phyloP scores from a whole-genome alignment of 2,329 filamentous ascomycete genomes.

The Alternaria infectoria region DNA sequence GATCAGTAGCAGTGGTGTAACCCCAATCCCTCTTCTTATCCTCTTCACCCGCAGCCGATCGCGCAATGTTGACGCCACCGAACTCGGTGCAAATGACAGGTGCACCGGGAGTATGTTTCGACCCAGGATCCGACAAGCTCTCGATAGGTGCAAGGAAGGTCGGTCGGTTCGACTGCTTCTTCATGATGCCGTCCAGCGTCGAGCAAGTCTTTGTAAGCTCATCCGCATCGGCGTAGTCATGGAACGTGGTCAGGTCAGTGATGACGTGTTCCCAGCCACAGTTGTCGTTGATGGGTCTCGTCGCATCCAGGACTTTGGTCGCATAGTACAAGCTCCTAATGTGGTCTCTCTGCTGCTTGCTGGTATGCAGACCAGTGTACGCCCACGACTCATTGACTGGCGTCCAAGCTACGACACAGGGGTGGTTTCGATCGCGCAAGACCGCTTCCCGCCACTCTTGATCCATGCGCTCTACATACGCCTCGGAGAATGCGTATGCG shows the following conservation, averaged over 20 bases:
- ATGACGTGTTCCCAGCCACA: conserved; percentile 74
- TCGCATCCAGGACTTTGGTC: conserved; percentile 70
- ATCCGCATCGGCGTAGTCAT: conserved; percentile 68
- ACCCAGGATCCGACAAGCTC: conserved; percentile 46
- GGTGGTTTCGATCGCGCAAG: conserved; percentile 69
- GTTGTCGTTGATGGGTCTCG: conserved; percentile 72
- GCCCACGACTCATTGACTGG: conserved; percentile 71
- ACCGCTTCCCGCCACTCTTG: conserved; percentile 70
- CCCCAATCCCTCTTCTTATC: conserved; percentile 64
- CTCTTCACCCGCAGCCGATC: conserved; percentile 41
- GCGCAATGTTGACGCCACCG: conserved; percentile 70
- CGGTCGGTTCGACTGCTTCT: conserved; percentile 57
- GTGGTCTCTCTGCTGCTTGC: conserved; percentile 66
- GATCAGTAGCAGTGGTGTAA: conserved; percentile 69
- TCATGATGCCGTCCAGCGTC: conserved; percentile 61
- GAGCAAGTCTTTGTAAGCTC: conserved; percentile 63
- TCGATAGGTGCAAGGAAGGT: conserved; percentile 62
- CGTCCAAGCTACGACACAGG: conserved; percentile 70
- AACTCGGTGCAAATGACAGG: conserved; percentile 72
- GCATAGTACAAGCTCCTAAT: conserved; percentile 68
- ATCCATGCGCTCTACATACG: conserved; percentile 66
- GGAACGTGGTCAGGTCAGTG: conserved; percentile 70
- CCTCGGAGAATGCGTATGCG: conserved; percentile 66
- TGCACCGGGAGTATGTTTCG: conserved; percentile 60
- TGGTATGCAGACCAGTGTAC: conserved; percentile 64